Percentiles rank a stretch among this genome's conserved stretches.
Conservation (phyloP, 1,139 yeast species). For the Geotrichum candidum region DNA sequence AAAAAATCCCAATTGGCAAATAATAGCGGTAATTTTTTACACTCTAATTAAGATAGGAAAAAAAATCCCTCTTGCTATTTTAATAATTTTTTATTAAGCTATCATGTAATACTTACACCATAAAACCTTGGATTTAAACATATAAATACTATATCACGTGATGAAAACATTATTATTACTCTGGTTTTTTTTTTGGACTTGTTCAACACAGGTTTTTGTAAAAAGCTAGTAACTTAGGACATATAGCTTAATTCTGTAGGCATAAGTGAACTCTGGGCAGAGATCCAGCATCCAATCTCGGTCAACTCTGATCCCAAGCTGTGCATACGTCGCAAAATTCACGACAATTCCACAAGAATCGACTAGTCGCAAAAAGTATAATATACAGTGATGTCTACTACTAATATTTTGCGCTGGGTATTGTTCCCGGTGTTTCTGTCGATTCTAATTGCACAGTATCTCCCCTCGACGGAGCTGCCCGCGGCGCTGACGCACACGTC, state of each 20-base stretch:
- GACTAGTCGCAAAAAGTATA: neutral
- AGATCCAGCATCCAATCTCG: neutral
- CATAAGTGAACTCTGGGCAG: neutral
- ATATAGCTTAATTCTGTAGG: neutral
- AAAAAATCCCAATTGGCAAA: no score
- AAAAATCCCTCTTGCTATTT: no score
- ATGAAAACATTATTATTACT: no score
- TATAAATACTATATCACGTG: no score
- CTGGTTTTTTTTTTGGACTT: neutral
- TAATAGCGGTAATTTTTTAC: no score
- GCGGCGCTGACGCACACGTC: conserved; percentile 21
- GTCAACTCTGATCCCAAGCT: neutral
- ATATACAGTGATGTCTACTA: neutral
- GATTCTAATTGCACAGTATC: neutral
- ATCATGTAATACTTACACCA: no score
- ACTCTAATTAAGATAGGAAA: no score
- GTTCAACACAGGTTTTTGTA: neutral
- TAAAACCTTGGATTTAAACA: no score
- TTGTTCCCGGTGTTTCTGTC: neutral
- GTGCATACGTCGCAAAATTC: neutral
- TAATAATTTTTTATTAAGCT: no score
- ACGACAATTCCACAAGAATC: neutral
- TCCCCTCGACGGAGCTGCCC: conserved; percentile 17
- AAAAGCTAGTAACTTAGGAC: neutral
- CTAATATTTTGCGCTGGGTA: neutral